phyloP scores from a whole-genome alignment of 192 early-diverging fungal genomes.

The Fimicolochytrium jonesii region DNA sequence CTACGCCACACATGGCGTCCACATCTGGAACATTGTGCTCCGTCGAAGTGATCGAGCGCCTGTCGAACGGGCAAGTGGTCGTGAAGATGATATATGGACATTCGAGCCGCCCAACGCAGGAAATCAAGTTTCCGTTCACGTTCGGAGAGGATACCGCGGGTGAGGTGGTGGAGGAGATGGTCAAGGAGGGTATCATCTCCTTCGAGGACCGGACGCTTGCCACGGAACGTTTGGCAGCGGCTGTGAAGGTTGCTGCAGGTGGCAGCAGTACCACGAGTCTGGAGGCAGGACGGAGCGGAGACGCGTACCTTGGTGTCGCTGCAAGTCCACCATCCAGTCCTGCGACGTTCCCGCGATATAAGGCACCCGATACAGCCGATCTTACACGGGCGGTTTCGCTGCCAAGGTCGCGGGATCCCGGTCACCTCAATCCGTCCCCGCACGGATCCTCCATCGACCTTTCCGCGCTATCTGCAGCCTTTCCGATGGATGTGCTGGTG shows the following conservation, averaged over 20 bases:
- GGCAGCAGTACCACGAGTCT: neutral
- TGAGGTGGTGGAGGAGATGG: conserved; percentile 62
- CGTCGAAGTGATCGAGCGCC: conserved; percentile 31
- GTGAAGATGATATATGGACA: conserved; percentile 40
- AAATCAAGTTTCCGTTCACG: conserved; percentile 69
- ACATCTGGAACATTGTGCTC: neutral
- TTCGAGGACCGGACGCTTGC: neutral
- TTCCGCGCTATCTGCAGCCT: no score
- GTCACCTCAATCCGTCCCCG: no score
- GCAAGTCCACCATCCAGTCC: neutral
- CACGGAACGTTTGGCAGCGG: neutral
- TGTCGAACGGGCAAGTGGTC: conserved; percentile 21
- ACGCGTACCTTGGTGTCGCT: neutral
- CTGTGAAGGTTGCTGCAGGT: neutral
- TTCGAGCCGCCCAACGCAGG: conserved; percentile 25
- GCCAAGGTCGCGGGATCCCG: no score
- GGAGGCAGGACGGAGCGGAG: neutral
- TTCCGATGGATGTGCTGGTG: no score
- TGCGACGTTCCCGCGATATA: neutral
- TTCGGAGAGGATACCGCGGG: conserved; percentile 65
- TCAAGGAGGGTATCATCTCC: conserved; percentile 35
- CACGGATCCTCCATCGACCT: no score
- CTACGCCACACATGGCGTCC: neutral
- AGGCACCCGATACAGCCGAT: no score
- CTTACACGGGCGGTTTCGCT: no score